Conservation (phyloP, 495 filamentous ascomycete genomes). For the Cryomyces minteri region DNA sequence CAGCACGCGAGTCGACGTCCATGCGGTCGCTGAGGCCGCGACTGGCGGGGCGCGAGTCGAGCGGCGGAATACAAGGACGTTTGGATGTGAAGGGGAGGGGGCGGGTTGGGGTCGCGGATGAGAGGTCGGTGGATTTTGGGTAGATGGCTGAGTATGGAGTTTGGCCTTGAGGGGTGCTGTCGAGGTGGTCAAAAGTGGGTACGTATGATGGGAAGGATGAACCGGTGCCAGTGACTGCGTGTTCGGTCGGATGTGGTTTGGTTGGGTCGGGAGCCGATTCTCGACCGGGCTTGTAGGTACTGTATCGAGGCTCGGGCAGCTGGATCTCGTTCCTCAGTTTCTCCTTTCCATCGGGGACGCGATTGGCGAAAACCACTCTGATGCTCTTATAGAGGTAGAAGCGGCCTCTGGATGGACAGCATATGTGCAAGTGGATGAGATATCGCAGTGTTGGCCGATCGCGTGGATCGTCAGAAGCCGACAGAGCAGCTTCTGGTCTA, state of each 20-base stretch:
- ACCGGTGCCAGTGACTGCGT: constrained; percentile 5
- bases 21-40: constrained; percentile 7
- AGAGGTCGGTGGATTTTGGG: neutral
- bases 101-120: neutral
- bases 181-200: neutral
- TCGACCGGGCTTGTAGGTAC: constrained; percentile 55
- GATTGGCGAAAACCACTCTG: constrained; percentile 92
- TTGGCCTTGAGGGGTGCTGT: neutral
- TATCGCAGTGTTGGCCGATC: constrained; percentile 77
- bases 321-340: constrained; percentile 82
- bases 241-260: neutral
- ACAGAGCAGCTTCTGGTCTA: constrained; percentile 23
- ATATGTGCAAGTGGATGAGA: constrained; percentile 86
- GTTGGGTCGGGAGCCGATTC: neutral
- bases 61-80: constrained; percentile 1
- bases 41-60: constrained; percentile 10
- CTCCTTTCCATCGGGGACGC: constrained; percentile 93
- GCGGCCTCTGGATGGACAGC: constrained; percentile 64
- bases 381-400: constrained; percentile 85
- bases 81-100: constrained; percentile 6
- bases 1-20: constrained; percentile 10
- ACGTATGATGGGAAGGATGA: constrained; percentile 2
- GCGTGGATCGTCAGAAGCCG: constrained; percentile 26
- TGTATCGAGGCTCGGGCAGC: constrained; percentile 72
- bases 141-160: neutral